Evolutionary conservation across 257 asterid species (phyloP), one percentile per base, ranked within the genome.

Genomic region (Nicotiana sylvestris): DNA sequence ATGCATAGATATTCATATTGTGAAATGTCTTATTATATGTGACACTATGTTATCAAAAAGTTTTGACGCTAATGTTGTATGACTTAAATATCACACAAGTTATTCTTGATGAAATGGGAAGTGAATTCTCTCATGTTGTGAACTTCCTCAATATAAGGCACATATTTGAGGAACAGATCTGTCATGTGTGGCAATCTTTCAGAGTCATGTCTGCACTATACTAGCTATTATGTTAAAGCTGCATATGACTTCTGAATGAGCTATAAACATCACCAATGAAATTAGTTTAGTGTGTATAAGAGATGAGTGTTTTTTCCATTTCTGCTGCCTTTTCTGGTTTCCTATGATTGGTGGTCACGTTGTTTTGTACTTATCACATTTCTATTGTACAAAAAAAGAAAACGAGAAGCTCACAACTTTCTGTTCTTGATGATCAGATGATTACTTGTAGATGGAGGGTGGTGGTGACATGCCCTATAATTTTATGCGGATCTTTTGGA

Each of bases 391-490:
- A 13, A 15, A 53, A 12, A 11, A 53, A 13, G 58, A 66, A 37
- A 66, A 30, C 17, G 21, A 66, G 39, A 66, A 43, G 77, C 49
- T 66, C 46, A 81, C 32, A 9, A 39, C 65, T 49, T 21, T 58
- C 35, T 29, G 66, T 81, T 80, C 76, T 77, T 29, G 66, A 8
- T 88, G 87, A 61, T 80, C 89, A 90, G 91, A 85, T 53, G 53
- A 82, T 78, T 86, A 80, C 78, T 82, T 86, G 88, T 84, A 88
- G 88, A 81, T 43, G 82, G 80, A 72, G 80, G 27, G 27, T 27
- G 43, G 27, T 27, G 43, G 25, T 74, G 61, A 9, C 37, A 74
- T 25, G 39, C 60, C 49, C 78, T 46, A 11, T 1, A 43, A 49
- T 72, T 17, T 70, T 43, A 46, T 27, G 39, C 39, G 39, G 61